Evolutionary conservation across 2,329 filamentous ascomycete species (phyloP).

Genomic region (Alternaria sp.): DNA sequence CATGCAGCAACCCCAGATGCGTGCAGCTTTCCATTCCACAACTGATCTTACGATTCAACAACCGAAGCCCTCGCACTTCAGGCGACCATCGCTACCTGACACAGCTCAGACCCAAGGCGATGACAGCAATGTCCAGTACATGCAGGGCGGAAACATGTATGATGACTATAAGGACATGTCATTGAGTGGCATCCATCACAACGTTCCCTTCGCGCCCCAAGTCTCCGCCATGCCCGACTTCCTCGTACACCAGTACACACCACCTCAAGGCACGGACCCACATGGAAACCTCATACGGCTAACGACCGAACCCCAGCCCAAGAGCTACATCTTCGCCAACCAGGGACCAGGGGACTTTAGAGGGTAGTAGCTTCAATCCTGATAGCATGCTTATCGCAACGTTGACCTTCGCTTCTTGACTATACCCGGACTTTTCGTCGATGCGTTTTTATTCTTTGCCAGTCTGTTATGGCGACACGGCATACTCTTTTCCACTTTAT

Average conservation of each 20-base stretch:
- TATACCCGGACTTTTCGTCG: constrained; percentile 13
- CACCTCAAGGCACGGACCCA: constrained; percentile 50
- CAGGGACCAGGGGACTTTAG: constrained; percentile 54
- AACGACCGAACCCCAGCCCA: constrained; percentile 44
- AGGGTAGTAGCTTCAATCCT: constrained; percentile 5
- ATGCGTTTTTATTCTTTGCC: not conserved
- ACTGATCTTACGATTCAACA: constrained; percentile 43
- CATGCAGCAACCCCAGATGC: constrained; percentile 44
- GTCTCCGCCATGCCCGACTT: constrained; percentile 46
- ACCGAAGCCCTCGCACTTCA: constrained; percentile 46
- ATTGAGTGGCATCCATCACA: constrained; percentile 38
- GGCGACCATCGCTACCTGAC: constrained; percentile 47
- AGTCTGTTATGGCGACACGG: not conserved
- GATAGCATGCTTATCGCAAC: not conserved
- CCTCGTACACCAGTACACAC: constrained; percentile 56
- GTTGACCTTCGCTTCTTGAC: constrained; percentile 8
- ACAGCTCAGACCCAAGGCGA: constrained; percentile 30
- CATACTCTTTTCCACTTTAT: not conserved
- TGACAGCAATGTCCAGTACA: constrained; percentile 33
- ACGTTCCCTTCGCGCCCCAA: constrained; percentile 43
- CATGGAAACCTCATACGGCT: constrained; percentile 35
- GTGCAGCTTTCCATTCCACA: constrained; percentile 41
- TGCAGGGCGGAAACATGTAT: constrained; percentile 32
- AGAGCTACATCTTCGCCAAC: constrained; percentile 58
- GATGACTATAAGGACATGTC: constrained; percentile 38